Evolutionary conservation across 2,329 filamentous ascomycete genomes (phyloP), one percentile per base, ranked within the genome.

Genomic region (Endocalyx cinctus): DNA sequence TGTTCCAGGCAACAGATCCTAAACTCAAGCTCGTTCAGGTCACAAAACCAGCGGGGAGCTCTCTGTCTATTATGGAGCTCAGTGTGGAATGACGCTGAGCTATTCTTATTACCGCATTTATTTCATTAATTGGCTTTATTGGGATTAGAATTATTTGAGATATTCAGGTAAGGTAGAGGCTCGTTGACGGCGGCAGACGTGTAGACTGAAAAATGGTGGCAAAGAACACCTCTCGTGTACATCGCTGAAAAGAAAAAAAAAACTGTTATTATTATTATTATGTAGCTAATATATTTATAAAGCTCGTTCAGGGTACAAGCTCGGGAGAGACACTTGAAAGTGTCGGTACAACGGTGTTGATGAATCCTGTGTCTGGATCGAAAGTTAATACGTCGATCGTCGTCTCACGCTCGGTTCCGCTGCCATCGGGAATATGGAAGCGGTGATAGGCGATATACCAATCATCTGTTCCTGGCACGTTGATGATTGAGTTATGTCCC

Each of bases 401-500:
- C 3, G 57, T 60, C 53, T 70, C 66, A 0, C 66, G 46, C 29
- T 59, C 50, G 3, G 58, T 67, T 1, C 66, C 68, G 35, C 66
- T 56, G 0, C 69, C 67, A 25, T 54, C 48, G 0, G 67, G 67
- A 18, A 70, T 69, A 4, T 46, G 52, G 35, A 71, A 70, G 2
- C 67, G 59, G 39, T 71, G 67, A 30, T 71, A 71, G 0, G 58
- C 66, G 19, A 72, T 69, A 37, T 67, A 69, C 67, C 67, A 71
- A 16, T 69, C 57, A 39, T 71, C 66, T 1, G 65, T 68, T 0
- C 59, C 62, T 0, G 66, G 67, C 2, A 70, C 57, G 25, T 68
- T 67, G 13, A 70, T 42, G 4, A 70, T 58, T 0, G 64, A 67
- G 43, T 63, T 60, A 38, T 69, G 64, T 0, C 67, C 68, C 0